Evolutionary conservation across 345 rosid genomes (phyloP), one percentile per base, ranked within the genome.

Genomic region (Murraya paniculata): DNA sequence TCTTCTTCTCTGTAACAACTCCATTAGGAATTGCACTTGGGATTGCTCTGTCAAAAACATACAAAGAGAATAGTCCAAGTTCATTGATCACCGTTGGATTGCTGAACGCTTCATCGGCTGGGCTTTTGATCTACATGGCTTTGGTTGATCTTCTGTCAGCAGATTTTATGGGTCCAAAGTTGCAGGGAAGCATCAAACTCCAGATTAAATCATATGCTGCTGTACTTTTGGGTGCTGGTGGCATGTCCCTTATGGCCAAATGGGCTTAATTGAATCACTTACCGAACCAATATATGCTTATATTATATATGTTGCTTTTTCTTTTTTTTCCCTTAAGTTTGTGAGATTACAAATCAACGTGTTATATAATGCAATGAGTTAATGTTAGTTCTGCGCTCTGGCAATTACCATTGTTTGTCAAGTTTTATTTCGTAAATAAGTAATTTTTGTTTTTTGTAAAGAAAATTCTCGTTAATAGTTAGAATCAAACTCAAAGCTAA

Each of bases 71-170:
- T 28, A 89, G 94, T 55, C 97, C 93, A 0, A 84, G 75, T 1
- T 88, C 94, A 6, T 81, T 94, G 77, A 79, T 90, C 60, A 86
- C 89, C 5, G 92, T 85, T 14, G 98, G 98, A 41, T 61, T 92
- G 36, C 86, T 92, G 38, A 89, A 92, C 71, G 94, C 92, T 10
- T 90, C 91, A 9, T 92, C 96, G 0, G 90, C 96, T 0, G 94
- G 98, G 25, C 82, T 94, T 64, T 82, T 92, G 50, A 88, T 87
- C 64, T 94, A 91, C 85, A 94, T 91, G 97, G 97, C 97, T 1
- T 77, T 92, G 64, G 98, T 94, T 1, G 94, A 92, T 78, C 92
- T 94, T 75, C 77, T 94, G 2, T 83, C 93, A 0, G 83, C 90
- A 0, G 95, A 94, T 6, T 94, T 94, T 77, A 82, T 92, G 91